Conservation (phyloP, 371 early-diverging fungal species). For the Zopfochytrium polystomum region DNA sequence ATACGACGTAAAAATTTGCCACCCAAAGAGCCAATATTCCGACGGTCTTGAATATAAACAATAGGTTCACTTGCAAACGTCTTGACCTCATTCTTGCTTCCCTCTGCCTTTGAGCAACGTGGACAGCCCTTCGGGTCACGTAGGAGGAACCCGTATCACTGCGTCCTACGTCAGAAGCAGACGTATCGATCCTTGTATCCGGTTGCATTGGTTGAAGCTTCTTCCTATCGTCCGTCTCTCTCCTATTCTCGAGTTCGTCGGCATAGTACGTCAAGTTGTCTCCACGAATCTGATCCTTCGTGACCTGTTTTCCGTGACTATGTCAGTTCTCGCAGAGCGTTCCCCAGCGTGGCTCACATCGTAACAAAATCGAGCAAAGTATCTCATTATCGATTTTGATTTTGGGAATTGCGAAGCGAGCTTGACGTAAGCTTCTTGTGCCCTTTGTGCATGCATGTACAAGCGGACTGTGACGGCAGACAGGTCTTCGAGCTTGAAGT, state of each 20-base stretch:
- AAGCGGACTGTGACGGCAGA: slow-evolving; percentile 5
- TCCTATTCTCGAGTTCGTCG: slow-evolving; percentile 12
- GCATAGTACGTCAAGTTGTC: slow-evolving; percentile 1
- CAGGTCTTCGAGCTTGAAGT: slow-evolving; percentile 19
- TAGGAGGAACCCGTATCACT: neutral
- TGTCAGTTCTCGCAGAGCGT: neutral
- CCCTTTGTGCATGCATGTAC: slow-evolving; percentile 10
- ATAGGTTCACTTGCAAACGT: neutral
- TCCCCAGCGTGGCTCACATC: slow-evolving; percentile 18
- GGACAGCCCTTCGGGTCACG: neutral
- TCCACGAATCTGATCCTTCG: slow-evolving; percentile 6
- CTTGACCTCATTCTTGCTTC: neutral
- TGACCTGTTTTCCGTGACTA: slow-evolving; percentile 4
- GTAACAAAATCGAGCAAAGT: slow-evolving; percentile 23
- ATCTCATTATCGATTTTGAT: slow-evolving; percentile 18
- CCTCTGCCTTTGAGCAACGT: neutral
- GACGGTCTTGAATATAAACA: neutral
- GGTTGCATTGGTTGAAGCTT: neutral
- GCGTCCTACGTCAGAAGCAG: neutral
- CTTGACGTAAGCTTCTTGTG: slow-evolving; percentile 14
- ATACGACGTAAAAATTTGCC: neutral
- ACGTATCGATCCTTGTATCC: neutral
- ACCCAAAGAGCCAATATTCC: neutral
- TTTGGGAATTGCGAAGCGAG: slow-evolving; percentile 23
- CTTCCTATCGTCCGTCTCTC: neutral